phyloP scores from a whole-genome alignment of 345 rosid species.

The Eucalyptus virginea region DNA sequence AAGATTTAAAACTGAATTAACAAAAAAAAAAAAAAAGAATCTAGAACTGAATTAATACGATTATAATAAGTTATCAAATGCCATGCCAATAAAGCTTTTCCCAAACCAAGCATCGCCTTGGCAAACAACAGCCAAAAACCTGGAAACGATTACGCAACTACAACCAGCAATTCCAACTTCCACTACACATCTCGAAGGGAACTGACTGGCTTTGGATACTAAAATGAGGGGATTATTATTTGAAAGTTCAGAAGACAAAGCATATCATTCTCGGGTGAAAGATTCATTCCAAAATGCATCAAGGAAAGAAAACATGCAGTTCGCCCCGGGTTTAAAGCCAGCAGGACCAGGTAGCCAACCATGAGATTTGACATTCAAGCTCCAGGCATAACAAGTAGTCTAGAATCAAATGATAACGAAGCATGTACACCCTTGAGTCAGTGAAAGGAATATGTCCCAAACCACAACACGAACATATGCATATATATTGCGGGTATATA shows the following conservation, averaged over 20 bases:
- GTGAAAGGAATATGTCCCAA: neutral
- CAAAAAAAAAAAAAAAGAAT: too few species aligned
- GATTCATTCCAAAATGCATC: neutral
- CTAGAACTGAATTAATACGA: rapidly evolving
- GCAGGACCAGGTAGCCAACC: neutral
- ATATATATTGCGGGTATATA: neutral
- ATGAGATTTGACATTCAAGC: neutral
- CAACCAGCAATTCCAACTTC: neutral
- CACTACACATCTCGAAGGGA: neutral
- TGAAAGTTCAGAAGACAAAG: neutral
- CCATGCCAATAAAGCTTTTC: neutral
- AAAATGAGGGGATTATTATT: neutral
- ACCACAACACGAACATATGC: neutral
- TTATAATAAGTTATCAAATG: neutral
- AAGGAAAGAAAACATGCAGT: neutral
- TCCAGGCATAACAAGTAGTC: neutral
- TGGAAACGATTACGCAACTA: neutral
- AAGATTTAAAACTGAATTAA: too few species aligned
- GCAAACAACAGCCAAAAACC: neutral
- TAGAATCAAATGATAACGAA: neutral
- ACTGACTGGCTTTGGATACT: neutral
- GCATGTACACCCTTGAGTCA: neutral
- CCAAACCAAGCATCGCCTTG: neutral
- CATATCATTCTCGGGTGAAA: neutral
- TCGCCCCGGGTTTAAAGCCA: neutral